These are phyloP conservation scores for Phalaenopsis equestris DNA, from an alignment of 106 monocot genomes.

Conservation along the genomic window DNA sequence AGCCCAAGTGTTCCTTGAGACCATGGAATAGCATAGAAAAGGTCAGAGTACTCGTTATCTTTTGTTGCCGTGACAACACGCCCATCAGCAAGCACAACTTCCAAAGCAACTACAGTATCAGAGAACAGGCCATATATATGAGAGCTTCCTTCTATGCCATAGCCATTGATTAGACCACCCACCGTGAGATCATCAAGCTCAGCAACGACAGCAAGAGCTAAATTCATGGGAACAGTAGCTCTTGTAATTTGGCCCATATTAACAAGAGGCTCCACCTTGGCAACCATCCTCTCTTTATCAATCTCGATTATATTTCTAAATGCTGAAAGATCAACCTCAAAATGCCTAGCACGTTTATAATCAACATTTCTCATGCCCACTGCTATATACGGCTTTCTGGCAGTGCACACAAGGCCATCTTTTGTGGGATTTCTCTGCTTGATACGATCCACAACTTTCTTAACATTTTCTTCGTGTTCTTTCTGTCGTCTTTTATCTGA, in stretches of 20 bases:
- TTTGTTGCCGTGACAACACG: too few species aligned
- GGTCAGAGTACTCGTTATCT: too few species aligned
- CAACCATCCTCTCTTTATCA: slow-evolving; percentile 29
- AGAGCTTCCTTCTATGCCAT: slow-evolving; percentile 36
- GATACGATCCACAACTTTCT: slow-evolving; percentile 26
- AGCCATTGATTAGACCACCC: slow-evolving; percentile 34
- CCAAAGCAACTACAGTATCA: too few species aligned
- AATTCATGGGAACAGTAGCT: too few species aligned
- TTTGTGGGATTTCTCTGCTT: slow-evolving; percentile 28
- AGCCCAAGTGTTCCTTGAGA: slow-evolving; percentile 11
- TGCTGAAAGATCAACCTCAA: slow-evolving; percentile 26
- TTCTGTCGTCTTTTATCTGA: slow-evolving; percentile 37
- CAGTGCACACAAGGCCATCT: slow-evolving; percentile 35
- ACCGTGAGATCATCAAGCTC: slow-evolving; percentile 29
- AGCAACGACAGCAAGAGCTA: too few species aligned
- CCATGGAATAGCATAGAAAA: too few species aligned
- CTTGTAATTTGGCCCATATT: too few species aligned
- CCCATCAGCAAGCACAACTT: too few species aligned
- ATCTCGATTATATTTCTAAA: slow-evolving; percentile 32
- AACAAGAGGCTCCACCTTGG: neutral
- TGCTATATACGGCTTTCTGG: slow-evolving; percentile 27
- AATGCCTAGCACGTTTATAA: slow-evolving; percentile 30
- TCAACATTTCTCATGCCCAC: slow-evolving; percentile 33
- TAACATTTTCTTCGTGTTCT: slow-evolving; percentile 43
- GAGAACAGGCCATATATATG: slow-evolving; percentile 16